phyloP scores from a whole-genome alignment of 78 protist species.

The Dictyostelium firmibasis region DNA sequence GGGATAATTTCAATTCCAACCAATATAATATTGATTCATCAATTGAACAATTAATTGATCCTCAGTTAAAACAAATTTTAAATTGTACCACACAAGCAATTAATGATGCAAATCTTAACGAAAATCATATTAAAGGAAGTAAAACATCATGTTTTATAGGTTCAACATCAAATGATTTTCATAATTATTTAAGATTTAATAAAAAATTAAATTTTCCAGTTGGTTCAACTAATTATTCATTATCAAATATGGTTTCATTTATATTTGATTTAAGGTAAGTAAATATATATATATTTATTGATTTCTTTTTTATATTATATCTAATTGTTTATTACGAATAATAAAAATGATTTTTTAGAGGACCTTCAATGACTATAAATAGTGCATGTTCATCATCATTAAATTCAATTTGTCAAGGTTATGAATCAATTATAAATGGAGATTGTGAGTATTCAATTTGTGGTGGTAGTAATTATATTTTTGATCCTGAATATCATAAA shows the following conservation, averaged over 20 bases:
- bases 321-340: no score
- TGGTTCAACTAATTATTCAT: background rate
- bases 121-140: background rate
- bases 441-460: constrained; percentile 76
- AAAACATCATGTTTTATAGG: background rate
- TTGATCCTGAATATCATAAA: constrained; percentile 9
- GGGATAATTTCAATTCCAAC: background rate
- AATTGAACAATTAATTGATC: background rate
- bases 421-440: constrained; percentile 41
- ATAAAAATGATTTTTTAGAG: constrained; percentile 30
- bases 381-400: constrained; percentile 92
- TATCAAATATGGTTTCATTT: constrained; percentile 54
- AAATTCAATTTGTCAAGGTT: constrained; percentile 78
- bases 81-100: background rate
- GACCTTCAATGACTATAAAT: constrained; percentile 86
- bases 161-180: background rate
- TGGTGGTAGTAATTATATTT: constrained; percentile 81
- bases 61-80: background rate
- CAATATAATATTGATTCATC: background rate
- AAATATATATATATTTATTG: no score
- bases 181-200: background rate
- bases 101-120: background rate
- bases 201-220: no score
- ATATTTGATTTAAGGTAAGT: constrained; percentile 48
- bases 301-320: no score